Evolutionary conservation across 1,139 yeast species (phyloP), one percentile per base, ranked within the genome.

Genomic region (Nadsonia starkeyi-henricii): DNA sequence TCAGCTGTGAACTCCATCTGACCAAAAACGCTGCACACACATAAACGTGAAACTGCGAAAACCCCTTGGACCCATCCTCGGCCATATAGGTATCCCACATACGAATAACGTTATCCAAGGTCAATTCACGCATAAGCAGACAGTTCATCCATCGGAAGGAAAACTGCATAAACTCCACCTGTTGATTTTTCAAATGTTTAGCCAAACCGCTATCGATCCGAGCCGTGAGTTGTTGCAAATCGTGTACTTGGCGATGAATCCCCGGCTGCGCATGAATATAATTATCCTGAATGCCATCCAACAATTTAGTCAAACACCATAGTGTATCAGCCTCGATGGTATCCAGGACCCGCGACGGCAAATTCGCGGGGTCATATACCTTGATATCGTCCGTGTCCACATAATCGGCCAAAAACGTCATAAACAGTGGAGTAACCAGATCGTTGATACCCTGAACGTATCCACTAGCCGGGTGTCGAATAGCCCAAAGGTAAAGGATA

Each of bases 71-170:
- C 3, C 84, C 84, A 3, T 84, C 84, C 62, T 91, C 96, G 47
- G 95, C 81, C 48, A 91, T 68, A 62, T 91, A 91, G 0, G 99
- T 89, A 62, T 91, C 99, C 98, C 98, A 91, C 95, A 91, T 91
- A 49, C 99, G 72, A 28, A 88, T 79, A 8, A 91, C 85, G 52
- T 86, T 74, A 41, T 72, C 71, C 58, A 91, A 79, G 44, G 81
- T 78, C 44, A 91, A 72, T 61, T 91, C 99, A 55, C 99, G 74
- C 99, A 91, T 91, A 49, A 91, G 70, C 58, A 91, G 69, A 67
- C 99, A 91, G 66, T 93, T 91, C 97, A 93, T 91, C 99, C 99
- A 91, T 55, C 99, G 73, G 67, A 91, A 93, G 28, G 96, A 78
- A 65, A 91, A 91, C 63, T 93, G 98, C 55, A 93, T 79, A 61